Evolutionary conservation across 371 early-diverging fungal species (phyloP), one percentile per base, ranked within the genome.

Genomic region (Lichtheimia hyalospora): DNA sequence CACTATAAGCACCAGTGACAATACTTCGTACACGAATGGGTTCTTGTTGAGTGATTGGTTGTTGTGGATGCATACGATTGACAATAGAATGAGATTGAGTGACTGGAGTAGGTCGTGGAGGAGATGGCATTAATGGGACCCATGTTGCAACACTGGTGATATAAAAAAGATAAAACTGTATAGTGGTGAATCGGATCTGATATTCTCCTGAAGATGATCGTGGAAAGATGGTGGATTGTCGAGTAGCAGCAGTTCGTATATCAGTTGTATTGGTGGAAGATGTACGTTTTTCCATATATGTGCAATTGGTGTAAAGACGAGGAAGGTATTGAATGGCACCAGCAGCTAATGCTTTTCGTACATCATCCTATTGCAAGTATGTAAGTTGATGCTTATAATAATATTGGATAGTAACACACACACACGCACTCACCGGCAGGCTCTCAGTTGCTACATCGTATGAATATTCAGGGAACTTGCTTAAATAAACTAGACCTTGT

Each of bases 121-220:
- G 24, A 40, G 44, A 12, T 12, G 24, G 18, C 28, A 23, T 7
- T 52, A 44, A 42, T 44, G 58, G 40, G 2, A 7, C 28, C 6
- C 21, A 40, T 16, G 52, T 52, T 14, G 24, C 42, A 28, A 66
- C 64, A 34, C 60, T 67, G 18, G 62, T 48, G 25, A 69, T 55
- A 20, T 77, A 69, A 42, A 66, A 73, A 5, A 77, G 55, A 43
- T 69, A 77, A 24, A 77, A 73, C 41, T 77, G 77, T 14, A 73
- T 52, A 60, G 65, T 69, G 16, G 67, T 73, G 52, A 77, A 66
- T 41, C 51, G 58, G 42, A 77, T 64, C 16, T 57, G 53, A 49
- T 69, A 42, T 39, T 68, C 66, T 7, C 67, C 70, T 27, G 67
- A 61, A 13, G 57, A 10, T 8, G 52, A 43, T 23, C 60, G 21